phyloP scores from a whole-genome alignment of 352 stramenopile genomes.

The Halophytophthora batemanensis region DNA sequence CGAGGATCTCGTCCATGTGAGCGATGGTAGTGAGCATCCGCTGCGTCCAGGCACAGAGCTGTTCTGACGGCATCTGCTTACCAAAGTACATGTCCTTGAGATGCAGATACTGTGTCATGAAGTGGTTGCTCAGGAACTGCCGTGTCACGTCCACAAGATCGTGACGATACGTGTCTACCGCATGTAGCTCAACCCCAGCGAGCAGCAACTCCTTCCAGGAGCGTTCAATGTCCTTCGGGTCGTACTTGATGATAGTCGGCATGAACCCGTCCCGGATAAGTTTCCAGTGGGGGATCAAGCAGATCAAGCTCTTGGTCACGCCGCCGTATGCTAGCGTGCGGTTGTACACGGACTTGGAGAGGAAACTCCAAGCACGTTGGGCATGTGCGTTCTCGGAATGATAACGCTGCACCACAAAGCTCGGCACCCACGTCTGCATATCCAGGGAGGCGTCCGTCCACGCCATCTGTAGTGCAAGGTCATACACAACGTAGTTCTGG shows the following conservation, averaged over 20 bases:
- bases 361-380: conserved; percentile 47
- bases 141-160: conserved; percentile 81
- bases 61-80: conserved; percentile 24
- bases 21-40: conserved; percentile 49
- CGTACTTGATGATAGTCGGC: conserved; percentile 70
- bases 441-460: conserved; percentile 49
- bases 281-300: conserved; percentile 64
- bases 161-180: conserved; percentile 60
- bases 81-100: conserved; percentile 48
- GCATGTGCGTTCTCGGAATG: conserved; percentile 45
- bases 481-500: conserved; percentile 86
- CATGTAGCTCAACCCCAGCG: conserved; percentile 33
- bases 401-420: conserved; percentile 60
- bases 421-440: conserved; percentile 43
- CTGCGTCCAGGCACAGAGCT: conserved; percentile 38
- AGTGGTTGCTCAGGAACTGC: conserved; percentile 64
- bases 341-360: conserved; percentile 72
- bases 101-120: conserved; percentile 57
- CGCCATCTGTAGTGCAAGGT: conserved; percentile 71
- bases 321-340: conserved; percentile 57
- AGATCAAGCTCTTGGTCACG: conserved; percentile 74
- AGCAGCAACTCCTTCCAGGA: conserved; percentile 60
- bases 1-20: conserved; percentile 60
- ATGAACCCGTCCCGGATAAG: conserved; percentile 69
- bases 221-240: conserved; percentile 50